phyloP scores from a whole-genome alignment of 2,329 filamentous ascomycete genomes.

The Monilinia laxa region DNA sequence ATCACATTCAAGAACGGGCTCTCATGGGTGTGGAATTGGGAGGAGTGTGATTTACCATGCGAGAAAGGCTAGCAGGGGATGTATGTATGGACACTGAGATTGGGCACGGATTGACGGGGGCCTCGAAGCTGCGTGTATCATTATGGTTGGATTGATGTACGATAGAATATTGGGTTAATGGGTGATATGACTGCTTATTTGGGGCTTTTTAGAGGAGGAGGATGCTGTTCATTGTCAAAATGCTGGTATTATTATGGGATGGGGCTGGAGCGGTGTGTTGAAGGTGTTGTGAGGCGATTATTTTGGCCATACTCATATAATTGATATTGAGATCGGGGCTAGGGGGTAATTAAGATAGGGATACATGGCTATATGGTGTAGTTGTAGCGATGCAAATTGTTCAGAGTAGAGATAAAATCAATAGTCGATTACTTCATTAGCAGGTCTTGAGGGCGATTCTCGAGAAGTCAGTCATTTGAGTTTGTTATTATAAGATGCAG shows the following conservation, averaged over 20 bases:
- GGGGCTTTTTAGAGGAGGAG: not conserved
- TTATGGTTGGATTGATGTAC: conserved; percentile 17
- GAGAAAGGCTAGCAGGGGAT: conserved; percentile 33
- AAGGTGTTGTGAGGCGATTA: not conserved
- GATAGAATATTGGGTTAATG: not conserved
- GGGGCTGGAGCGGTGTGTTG: not conserved
- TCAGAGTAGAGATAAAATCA: not conserved
- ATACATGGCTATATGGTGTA: not conserved
- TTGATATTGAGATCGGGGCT: not conserved
- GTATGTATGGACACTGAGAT: conserved; percentile 17
- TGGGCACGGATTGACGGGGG: not conserved
- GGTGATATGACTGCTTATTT: not conserved
- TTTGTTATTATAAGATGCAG: not conserved
- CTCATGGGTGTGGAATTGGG: conserved; percentile 32
- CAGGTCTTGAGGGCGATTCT: not conserved
- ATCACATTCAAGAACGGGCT: conserved; percentile 29
- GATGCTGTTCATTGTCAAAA: not conserved
- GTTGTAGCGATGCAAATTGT: not conserved
- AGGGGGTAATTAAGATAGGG: not conserved
- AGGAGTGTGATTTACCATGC: conserved; percentile 34
- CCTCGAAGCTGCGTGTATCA: not conserved
- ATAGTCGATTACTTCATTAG: not conserved
- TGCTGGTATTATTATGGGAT: not conserved
- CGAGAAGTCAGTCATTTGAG: not conserved
- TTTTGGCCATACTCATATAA: not conserved